Evolutionary conservation across 2,329 filamentous ascomycete species (phyloP), one percentile per base, ranked within the genome.

Genomic region (Aspergillus sp.): DNA sequence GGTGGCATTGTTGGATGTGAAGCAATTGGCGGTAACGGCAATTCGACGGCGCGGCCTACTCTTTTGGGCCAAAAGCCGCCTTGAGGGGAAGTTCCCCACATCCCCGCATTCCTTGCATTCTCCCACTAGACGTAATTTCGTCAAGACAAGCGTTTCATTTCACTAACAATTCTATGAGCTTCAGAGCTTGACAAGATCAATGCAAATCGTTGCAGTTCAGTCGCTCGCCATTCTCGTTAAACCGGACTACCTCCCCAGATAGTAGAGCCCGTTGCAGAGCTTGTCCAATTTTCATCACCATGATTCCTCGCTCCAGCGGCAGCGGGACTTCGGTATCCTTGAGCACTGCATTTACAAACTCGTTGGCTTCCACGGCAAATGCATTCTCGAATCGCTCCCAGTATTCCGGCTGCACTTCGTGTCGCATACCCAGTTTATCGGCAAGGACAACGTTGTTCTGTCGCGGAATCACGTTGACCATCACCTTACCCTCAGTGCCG

Each of bases 361-460:
- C 76, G 53, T 76, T 74, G 2, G 73, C 73, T 64, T 80, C 78
- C 15, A 68, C 71, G 0, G 72, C 75, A 59, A 80, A 80, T 0
- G 76, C 76, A 48, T 70, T 63, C 62, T 78, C 76, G 53, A 78
- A 78, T 13, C 75, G 67, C 23, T 77, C 71, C 68, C 73, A 79
- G 61, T 77, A 79, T 50, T 78, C 71, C 17, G 64, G 63, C 27
- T 72, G 74, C 5, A 77, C 73, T 62, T 78, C 75, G 51, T 73
- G 66, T 5, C 67, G 70, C 39, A 78, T 75, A 3, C 77, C 76
- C 30, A 61, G 59, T 10, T 63, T 66, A 56, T 72, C 70, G 56
- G 70, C 71, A 32, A 74, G 58, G 38, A 74, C 71, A 21, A 78
- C 73, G 25, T 75, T 62, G 64, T 77, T 71, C 19, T 52, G 49